These are phyloP conservation scores for Lasiosphaeris hirsuta DNA, from an alignment of 495 filamentous ascomycete genomes.

Conservation along the genomic window DNA sequence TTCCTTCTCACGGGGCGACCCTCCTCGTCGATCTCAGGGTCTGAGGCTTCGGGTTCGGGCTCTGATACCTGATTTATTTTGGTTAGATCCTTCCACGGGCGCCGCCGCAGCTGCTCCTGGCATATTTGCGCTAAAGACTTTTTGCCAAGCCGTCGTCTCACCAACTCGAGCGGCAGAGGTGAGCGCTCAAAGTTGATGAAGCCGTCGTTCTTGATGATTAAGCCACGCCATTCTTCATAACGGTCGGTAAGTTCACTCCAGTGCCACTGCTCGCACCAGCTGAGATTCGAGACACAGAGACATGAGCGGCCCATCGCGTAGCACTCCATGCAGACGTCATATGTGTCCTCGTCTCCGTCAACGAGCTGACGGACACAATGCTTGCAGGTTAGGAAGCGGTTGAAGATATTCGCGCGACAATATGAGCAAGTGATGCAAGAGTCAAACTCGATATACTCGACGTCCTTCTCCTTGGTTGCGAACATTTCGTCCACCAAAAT, in stretches of 20 bases:
- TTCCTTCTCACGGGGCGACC: constrained; percentile 45
- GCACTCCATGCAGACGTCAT: constrained; percentile 97
- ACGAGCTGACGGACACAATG: constrained; percentile 61
- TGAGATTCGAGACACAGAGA: constrained; percentile 74
- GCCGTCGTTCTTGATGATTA: constrained; percentile 66
- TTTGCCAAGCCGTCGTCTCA: constrained; percentile 57
- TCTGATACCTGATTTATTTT: constrained; percentile 32
- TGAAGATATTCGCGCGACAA: constrained; percentile 95
- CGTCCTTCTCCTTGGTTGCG: constrained; percentile 57
- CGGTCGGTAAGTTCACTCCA: constrained; percentile 75
- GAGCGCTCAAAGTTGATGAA: constrained; percentile 56
- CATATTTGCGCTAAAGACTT: constrained; percentile 86
- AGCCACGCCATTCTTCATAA: constrained; percentile 76
- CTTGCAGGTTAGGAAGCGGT: constrained; percentile 89
- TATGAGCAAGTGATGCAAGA: constrained; percentile 93
- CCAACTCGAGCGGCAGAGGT: constrained; percentile 61
- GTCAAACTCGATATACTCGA: constrained; percentile 74
- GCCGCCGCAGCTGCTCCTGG: constrained; percentile 72
- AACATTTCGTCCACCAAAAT: constrained; percentile 86
- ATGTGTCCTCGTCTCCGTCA: constrained; percentile 67
- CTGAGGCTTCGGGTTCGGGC: constrained; percentile 42
- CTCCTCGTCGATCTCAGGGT: constrained; percentile 47
- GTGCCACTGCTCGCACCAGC: constrained; percentile 88
- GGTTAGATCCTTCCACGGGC: constrained; percentile 62
- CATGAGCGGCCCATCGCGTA: constrained; percentile 93